These are phyloP conservation scores for Amaranthus palmeri DNA, from an alignment of 148 eudicot genomes.

Conservation along the genomic window DNA sequence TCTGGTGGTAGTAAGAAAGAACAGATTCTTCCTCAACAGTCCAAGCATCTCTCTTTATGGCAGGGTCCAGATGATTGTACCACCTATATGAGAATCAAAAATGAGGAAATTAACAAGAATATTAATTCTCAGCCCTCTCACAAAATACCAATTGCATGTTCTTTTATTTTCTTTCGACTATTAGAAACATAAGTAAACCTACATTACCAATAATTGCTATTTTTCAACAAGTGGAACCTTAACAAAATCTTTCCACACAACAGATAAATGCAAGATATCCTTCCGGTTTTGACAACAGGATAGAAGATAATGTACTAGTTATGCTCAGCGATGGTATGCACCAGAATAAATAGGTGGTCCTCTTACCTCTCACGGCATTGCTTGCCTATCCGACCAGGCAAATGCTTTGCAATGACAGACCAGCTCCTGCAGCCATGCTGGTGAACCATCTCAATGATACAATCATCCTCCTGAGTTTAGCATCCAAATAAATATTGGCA, in stretches of 20 bases:
- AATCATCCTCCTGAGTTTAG: conserved; percentile 68
- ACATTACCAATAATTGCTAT: too few species aligned
- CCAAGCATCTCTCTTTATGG: conserved; percentile 81
- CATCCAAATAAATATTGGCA: neutral
- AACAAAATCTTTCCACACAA: too few species aligned
- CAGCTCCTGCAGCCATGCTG: conserved; percentile 64
- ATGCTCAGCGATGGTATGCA: neutral
- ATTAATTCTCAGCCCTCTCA: neutral
- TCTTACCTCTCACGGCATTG: conserved; percentile 89
- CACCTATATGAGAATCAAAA: conserved; percentile 40
- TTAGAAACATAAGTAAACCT: too few species aligned
- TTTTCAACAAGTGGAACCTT: too few species aligned
- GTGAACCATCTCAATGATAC: conserved; percentile 56
- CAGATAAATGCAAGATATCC: neutral
- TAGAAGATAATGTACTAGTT: neutral
- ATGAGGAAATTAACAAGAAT: neutral
- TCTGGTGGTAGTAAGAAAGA: conserved; percentile 53
- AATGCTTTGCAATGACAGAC: conserved; percentile 70
- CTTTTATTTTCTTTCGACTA: neutral
- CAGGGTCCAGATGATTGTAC: conserved; percentile 86
- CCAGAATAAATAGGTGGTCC: neutral
- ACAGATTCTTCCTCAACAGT: conserved; percentile 61
- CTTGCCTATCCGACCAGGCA: conserved; percentile 93
- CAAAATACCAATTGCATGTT: neutral
- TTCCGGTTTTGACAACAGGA: neutral